Conservation (phyloP, 768 basidiomycete genomes). For the Suillus clintonianus region DNA sequence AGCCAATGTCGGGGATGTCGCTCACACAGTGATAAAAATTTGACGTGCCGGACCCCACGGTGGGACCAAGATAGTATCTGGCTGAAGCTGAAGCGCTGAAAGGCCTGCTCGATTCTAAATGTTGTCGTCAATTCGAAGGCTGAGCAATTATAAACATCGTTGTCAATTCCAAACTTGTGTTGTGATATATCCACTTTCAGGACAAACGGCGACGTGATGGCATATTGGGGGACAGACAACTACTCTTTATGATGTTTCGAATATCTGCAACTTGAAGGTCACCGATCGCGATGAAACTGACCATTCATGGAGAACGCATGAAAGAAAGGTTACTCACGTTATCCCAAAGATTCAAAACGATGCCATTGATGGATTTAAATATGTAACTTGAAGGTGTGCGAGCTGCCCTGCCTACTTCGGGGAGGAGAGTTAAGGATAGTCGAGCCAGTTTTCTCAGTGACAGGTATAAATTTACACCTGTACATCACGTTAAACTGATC, state of each 20-base stretch:
- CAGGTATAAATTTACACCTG: too few relatives aligned
- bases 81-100: background rate
- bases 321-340: background rate
- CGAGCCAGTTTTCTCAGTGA: too few relatives aligned
- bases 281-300: background rate
- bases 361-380: background rate
- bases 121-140: background rate
- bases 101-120: background rate
- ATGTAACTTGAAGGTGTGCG: background rate
- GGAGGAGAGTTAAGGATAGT: too few relatives aligned
- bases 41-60: background rate
- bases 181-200: background rate
- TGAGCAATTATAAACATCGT: background rate
- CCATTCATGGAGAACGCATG: background rate
- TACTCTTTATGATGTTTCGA: background rate
- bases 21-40: background rate
- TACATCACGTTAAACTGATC: too few relatives aligned
- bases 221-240: background rate
- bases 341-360: background rate
- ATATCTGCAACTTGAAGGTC: background rate
- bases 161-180: background rate
- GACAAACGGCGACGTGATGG: background rate
- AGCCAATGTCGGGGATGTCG: background rate
- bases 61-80: background rate
- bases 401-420: too few relatives aligned